Conservation (phyloP, 2,329 filamentous ascomycete genomes). For the Sporothrix pseudoabietina region DNA sequence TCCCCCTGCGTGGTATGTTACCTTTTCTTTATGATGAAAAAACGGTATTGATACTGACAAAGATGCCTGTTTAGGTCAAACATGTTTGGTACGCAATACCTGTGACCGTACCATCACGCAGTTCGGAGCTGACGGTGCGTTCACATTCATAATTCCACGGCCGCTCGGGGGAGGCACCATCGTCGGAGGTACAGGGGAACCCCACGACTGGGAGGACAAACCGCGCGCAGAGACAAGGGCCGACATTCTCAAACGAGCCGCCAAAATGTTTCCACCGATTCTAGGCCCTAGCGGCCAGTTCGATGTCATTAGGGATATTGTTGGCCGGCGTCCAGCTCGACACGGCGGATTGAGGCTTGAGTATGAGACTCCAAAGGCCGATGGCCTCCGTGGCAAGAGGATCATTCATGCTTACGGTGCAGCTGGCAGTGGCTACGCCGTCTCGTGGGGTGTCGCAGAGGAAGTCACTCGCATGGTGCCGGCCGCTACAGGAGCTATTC, state of each 20-base stretch:
- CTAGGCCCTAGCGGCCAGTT: neutral
- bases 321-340: slow-evolving; percentile 10
- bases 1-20: slow-evolving; percentile 42
- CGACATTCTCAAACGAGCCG: slow-evolving; percentile 45
- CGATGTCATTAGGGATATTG: slow-evolving; percentile 10
- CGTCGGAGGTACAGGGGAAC: slow-evolving; percentile 65
- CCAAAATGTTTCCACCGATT: slow-evolving; percentile 15
- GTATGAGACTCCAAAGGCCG: neutral
- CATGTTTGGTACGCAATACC: neutral
- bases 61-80: slow-evolving; percentile 36
- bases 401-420: slow-evolving; percentile 26
- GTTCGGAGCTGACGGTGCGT: slow-evolving; percentile 62
- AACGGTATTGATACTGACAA: neutral
- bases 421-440: slow-evolving; percentile 16
- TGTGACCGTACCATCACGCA: slow-evolving; percentile 52
- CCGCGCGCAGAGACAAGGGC: slow-evolving; percentile 51
- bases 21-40: neutral
- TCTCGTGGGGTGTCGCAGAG: slow-evolving; percentile 21
- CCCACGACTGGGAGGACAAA: slow-evolving; percentile 54
- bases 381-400: neutral
- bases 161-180: slow-evolving; percentile 63
- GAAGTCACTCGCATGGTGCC: slow-evolving; percentile 11
- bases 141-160: slow-evolving; percentile 63
- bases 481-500: neutral
- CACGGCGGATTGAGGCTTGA: slow-evolving; percentile 19